Evolutionary conservation across 305 asterid genomes (phyloP), one percentile per base, ranked within the genome.

Genomic region (Rubia balearica): DNA sequence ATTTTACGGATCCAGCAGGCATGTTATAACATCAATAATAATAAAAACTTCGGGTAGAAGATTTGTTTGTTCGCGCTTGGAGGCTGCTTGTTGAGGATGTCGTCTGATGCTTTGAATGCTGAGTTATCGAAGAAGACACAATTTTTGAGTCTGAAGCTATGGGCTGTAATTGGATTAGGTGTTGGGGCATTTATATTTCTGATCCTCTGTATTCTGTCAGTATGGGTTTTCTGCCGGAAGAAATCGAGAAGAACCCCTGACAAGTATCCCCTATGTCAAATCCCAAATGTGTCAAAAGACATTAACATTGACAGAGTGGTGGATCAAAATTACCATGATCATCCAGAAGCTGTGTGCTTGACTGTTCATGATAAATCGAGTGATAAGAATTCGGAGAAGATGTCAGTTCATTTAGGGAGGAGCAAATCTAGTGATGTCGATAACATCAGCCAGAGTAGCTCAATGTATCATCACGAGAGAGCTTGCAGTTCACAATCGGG

Each of bases 401-500:
- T 89, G 92, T 73, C 82, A 24, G 85, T 81, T 77, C 88, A 87
- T 83, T 82, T 92, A 71, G 89, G 89, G 63, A 84, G 91, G 83
- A 88, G 82, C 74, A 86, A 83, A 78, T 88, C 94, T 8, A 83
- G 91, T 43, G 96, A 89, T 73, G 87, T 76, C 19, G 97, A 90
- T 76, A 87, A 82, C 73, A 79, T 89, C 65, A 92, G 98, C 80
- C 96, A 90, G 62, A 80, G 90, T 70, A 92, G 98, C 71, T 92
- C 97, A 10, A 71, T 85, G 51, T 80, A 84, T 79, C 90, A 84
- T 73, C 88, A 85, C 12, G 96, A 92, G 59, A 82, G 84, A 81
- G 86, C 83, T 3, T 78, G 75, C 74, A 90, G 96, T 81, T 88
- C 94, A 65, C 98, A 92, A 61, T 92, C 98, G 3, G 98, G 98